These are phyloP conservation scores for Saccharum officinarum DNA, from an alignment of 176 grass and related monocot species.

Conservation along the genomic window DNA sequence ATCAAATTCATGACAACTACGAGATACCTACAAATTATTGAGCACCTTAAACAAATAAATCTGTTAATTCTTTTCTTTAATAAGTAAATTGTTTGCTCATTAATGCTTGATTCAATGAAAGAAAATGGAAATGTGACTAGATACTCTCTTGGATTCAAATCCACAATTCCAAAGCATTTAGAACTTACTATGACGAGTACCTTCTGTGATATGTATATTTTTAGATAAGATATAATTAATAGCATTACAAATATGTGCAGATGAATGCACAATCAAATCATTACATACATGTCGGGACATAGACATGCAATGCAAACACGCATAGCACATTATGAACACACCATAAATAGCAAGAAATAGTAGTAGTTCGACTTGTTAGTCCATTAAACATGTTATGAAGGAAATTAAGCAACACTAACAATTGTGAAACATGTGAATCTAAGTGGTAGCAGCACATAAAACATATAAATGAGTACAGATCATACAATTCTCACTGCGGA, in stretches of 20 bases:
- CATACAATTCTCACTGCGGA: constrained; percentile 80
- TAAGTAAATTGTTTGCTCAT: constrained; percentile 3
- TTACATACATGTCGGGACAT: background rate
- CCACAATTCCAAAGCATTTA: background rate
- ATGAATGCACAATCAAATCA: background rate
- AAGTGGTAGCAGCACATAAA: constrained; percentile 10
- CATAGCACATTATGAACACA: background rate
- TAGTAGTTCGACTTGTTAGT: background rate
- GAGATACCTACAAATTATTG: background rate
- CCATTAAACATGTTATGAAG: constrained; percentile 1
- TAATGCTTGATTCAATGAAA: constrained; percentile 9
- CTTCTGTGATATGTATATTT: background rate
- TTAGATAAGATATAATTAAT: background rate
- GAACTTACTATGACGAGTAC: background rate
- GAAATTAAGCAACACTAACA: background rate
- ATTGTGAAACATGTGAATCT: constrained; percentile 20
- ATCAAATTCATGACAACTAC: constrained; percentile 1
- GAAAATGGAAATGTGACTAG: background rate
- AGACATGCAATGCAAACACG: background rate
- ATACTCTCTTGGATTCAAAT: background rate
- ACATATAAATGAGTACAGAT: background rate
- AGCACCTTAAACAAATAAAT: constrained; percentile 14
- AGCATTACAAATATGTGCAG: background rate
- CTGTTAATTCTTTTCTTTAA: background rate
- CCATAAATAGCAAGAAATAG: background rate